Conservation (phyloP, 768 basidiomycete genomes). For the Floccularia luteovirens region DNA sequence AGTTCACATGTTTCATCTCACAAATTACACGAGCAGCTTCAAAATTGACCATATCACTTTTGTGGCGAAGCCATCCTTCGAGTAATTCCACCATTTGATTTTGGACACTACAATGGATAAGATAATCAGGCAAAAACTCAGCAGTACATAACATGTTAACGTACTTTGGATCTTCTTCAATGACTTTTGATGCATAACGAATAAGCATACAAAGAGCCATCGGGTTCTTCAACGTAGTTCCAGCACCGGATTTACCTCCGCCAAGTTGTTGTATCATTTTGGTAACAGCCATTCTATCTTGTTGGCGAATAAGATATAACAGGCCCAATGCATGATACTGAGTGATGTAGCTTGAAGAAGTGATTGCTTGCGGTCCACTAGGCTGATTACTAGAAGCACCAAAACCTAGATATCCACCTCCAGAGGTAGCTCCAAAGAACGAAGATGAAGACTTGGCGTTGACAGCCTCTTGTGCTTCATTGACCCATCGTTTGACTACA, state of each 20-base stretch:
- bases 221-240: constrained; percentile 84
- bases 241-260: constrained; percentile 78
- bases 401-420: constrained; percentile 69
- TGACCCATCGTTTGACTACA: constrained; percentile 98
- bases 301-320: constrained; percentile 90
- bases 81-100: constrained; percentile 89
- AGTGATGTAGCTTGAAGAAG: constrained; percentile 86
- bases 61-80: constrained; percentile 94
- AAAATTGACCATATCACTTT: constrained; percentile 99
- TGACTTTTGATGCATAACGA: constrained; percentile 95
- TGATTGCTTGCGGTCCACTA: constrained; percentile 67
- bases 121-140: not conserved
- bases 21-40: constrained; percentile 97
- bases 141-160: constrained; percentile 15
- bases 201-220: constrained; percentile 99
- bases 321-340: constrained; percentile 97
- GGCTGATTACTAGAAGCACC: constrained; percentile 41
- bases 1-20: constrained; percentile 83
- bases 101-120: constrained; percentile 54
- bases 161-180: constrained; percentile 98
- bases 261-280: constrained; percentile 99
- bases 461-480: constrained; percentile 95
- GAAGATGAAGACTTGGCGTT: constrained; percentile 75
- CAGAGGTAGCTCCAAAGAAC: constrained; percentile 49
- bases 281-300: constrained; percentile 97